Evolutionary conservation across 1,284 basidiomycete genomes (phyloP), one percentile per base, ranked within the genome.

Genomic region (Apiotrichum gamsii): DNA sequence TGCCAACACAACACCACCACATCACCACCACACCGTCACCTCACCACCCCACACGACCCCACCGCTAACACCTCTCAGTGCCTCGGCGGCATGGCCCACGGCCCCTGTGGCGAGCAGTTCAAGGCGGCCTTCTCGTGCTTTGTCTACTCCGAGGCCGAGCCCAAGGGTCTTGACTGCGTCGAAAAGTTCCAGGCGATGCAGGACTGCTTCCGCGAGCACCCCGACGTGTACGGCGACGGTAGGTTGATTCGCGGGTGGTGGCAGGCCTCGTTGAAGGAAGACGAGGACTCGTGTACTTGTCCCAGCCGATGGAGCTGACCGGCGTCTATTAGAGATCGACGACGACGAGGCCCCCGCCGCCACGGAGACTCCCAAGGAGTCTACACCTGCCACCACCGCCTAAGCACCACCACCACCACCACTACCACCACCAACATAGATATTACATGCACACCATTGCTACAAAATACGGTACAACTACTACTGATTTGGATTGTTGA

Each of bases 101-200:
- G 95, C 6, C 90, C 93, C 2, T 99, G 94, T 65, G 94, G 94
- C 11, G 79, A 82, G 56, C 80, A 97, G 63, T 99, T 99, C 78
- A 85, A 88, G 60, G 86, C 85, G 53, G 94, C 95, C 0, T 99
- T 99, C 76, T 90, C 89, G 33, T 99, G 94, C 75, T 99, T 99
- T 62, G 83, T 99, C 5, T 87, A 82, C 72, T 93, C 88, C 9
- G 90, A 96, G 67, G 80, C 83, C 47, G 95, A 98, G 64, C 94
- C 94, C 2, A 98, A 99, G 76, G 94, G 94, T 9, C 87, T 97
- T 49, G 87, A 98, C 62, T 99, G 94, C 61, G 87, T 99, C 18
- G 95, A 96, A 60, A 90, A 88, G 76, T 99, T 99, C 80, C 87
- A 91, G 75, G 82, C 76, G 16, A 99, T 98, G 94, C 94, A 99